Base-by-base conservation (phyloP, 2,329 filamentous ascomycete genomes). In the Neofusicoccum sp. region DNA sequence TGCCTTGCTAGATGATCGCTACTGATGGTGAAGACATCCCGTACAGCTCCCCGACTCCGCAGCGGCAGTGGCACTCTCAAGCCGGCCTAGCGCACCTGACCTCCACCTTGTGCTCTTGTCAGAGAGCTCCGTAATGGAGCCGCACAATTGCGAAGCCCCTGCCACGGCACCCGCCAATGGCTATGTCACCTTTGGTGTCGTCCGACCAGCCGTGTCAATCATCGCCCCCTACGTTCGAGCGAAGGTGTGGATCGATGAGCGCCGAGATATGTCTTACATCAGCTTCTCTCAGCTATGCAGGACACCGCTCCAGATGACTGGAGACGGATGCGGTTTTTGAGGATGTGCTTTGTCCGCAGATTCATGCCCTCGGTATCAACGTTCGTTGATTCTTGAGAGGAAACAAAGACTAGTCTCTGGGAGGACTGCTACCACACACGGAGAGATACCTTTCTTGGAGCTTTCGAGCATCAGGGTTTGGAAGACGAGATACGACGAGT, bases 351-450 rank as follows among this genome's bases (percentile, higher is more conserved):
- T 96, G 90, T 89, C 84, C 90, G 90, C 59, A 44, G 41, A 56
- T 40, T 83, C 87, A 82, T 72, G 81, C 71, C 33, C 61, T 71
- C 80, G 76, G 86, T 89, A 88, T 85, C 84, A 58, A 69, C 76
- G 73, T 72, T 69, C 72, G 53, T 38, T 28, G 54, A 61, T 4
- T 20, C n/a, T 40, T 26, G 86, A 86, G 89, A 87, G 89, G 88
- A 93, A 89, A 80, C 89, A 96, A 96, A 97, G 92, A 95, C 90
- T 80, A 86, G 88, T 96, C 91, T 88, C 82, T 75, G 89, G 90
- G 87, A 89, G 88, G 85, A 88, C 84, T 90, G 91, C 89, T 83
- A 70, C 80, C 73, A 84, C 89, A 87, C 71, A 91, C 88, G 82
- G 90, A 93, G 86, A 88, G 84, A 86, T 67, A 66, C 60, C 63